Base-by-base conservation (phyloP, 2,329 filamentous ascomycete species). In the Penicillium polonicum region DNA sequence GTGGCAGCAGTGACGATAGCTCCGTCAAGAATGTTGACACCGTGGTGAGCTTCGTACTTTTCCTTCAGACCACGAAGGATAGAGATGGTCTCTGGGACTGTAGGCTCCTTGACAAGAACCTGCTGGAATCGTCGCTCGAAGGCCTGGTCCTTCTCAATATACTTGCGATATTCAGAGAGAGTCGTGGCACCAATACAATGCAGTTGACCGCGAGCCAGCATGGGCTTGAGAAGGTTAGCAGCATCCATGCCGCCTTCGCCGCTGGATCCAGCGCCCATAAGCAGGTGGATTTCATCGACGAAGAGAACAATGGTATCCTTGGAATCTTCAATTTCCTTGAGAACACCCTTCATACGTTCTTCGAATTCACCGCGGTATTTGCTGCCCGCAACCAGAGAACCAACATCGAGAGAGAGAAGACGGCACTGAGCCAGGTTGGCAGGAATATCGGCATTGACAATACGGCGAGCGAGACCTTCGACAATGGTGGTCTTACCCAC, bases 91-190 rank as follows among this genome's bases (percentile, higher is more conserved):
- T 99, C 94, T 1, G 85, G 76, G 48, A 97, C 88, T 6, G 86
- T 83, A 2, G 94, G 94, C 73, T 99, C 94, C 79, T 97, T 97
- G 74, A 97, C 93, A 44, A 99, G 78, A 39, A 99, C 94, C 76
- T 99, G 94, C 75, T 99, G 94, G 83, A 99, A 99, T 75, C 94
- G 90, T 76, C 94, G 91, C 78, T 99, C 94, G 73, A 99, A 99
- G 46, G 94, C 94, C 45, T 91, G 90, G 70, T 99, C 94, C 78
- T 99, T 99, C 76, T 99, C 94, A 63, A 99, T 96, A 77, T 99
- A 97, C 76, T 99, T 99, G 71, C 94, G 87, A 78, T 99, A 99
- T 75, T 99, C 94, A 60, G 87, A 86, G 58, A 99, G 84, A 2
- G 94, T 99, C 2, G 94, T 99, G 6, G 94, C 94, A 75, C 94